Percentiles rank a stretch among this genome's conserved stretches.
These are phyloP conservation scores for Triadica sebifera DNA, from an alignment of 345 rosid genomes.

Conservation along the genomic window DNA sequence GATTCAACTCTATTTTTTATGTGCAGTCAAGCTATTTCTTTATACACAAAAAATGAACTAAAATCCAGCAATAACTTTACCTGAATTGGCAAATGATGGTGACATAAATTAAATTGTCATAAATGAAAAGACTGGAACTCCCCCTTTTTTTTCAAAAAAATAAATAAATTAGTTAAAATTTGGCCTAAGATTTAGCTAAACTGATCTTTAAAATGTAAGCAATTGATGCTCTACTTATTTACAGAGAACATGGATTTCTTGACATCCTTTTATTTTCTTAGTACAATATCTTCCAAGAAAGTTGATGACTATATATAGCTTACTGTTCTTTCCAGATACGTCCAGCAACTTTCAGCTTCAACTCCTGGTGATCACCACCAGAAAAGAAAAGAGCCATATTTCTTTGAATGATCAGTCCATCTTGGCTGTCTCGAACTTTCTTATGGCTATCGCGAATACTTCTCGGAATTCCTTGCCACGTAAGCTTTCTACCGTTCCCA, in stretches of 20 bases:
- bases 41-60: no score
- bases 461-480: constrained; percentile 58
- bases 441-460: constrained; percentile 54
- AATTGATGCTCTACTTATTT: constrained; percentile 5
- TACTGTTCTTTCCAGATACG: constrained; percentile 53
- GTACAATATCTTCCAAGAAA: background rate
- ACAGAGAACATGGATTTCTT: background rate
- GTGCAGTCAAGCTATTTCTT: no score
- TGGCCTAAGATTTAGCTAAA: no score
- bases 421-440: constrained; percentile 57
- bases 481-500: constrained; percentile 47
- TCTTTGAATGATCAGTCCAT: constrained; percentile 52
- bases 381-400: constrained; percentile 55
- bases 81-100: no score
- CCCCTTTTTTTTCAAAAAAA: no score
- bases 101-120: no score
- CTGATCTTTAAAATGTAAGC: no score
- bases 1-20: no score
- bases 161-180: no score
- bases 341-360: constrained; percentile 49
- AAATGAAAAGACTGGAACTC: no score
- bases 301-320: constrained; percentile 11
- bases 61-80: no score
- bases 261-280: background rate
- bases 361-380: constrained; percentile 45